Evolutionary conservation across 2,329 filamentous ascomycete species (phyloP), one percentile per base, ranked within the genome.

Genomic region (Rasamsonia emersonii): DNA sequence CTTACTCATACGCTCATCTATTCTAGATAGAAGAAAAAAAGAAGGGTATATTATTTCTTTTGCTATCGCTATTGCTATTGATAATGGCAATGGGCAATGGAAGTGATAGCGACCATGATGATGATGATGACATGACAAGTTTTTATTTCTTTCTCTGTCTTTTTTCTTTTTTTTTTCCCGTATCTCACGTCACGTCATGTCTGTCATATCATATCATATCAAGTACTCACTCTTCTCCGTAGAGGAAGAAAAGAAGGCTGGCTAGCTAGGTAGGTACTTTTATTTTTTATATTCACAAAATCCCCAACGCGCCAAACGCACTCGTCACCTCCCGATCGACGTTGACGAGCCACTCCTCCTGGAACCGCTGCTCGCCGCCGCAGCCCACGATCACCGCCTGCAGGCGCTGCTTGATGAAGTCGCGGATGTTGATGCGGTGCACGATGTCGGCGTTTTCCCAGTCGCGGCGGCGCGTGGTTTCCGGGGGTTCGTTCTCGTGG

Each of bases 381-480:
- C 59, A 63, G 3, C 46, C 43, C 26, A 47, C 42, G 28, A 64
- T 54, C n/a, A 62, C 43, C 4, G 53, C 50, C 10, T 56, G 56
- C 20, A 68, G 39, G 21, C 53, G 54, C 28, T 62, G 55, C 2
- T 57, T 53, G 8, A 68, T 51, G 39, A 64, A 67, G 8, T 58
- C 51, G n/a, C 62, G 55, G 17, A 65, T 58, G 25, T 65, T 63
- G 30, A 65, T 50, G 10, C 54, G 56, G 33, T 65, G 61, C 9
- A 65, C 53, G 7, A 57, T 47, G 36, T 68, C 64, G 5, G 51
- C 44, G 23, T 50, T 51, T 15, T 56, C 56, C 54, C 63, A 58
- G 24, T 58, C 47, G 5, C 58, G 51, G 24, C 57, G 57, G 11
- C 64, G 58, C 14, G 43, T 47, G 21, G 53, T 59, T 44, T 67